Conservation (phyloP, 495 filamentous ascomycete genomes). For the Hypomontagnella submonticulosa region DNA sequence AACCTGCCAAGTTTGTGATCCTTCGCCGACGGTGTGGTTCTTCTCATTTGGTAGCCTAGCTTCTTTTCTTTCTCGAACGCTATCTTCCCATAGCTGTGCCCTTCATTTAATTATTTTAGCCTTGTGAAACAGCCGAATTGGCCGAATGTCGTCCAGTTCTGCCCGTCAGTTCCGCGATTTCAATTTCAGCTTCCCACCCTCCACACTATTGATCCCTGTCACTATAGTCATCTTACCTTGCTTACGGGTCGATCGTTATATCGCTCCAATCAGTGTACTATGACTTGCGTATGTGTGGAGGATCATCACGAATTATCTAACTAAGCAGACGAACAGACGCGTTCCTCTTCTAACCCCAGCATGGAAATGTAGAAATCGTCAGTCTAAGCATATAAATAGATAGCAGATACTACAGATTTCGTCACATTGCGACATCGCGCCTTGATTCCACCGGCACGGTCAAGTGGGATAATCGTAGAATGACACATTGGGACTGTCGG, state of each 20-base stretch:
- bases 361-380: conserved; percentile 15
- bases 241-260: conserved; percentile 36
- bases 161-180: conserved; percentile 26
- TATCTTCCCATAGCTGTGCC: neutral
- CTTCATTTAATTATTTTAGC: conserved; percentile 17
- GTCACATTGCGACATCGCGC: conserved; percentile 41
- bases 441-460: conserved; percentile 5
- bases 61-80: conserved; percentile 29
- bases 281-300: conserved; percentile 27
- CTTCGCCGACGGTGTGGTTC: neutral
- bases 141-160: conserved; percentile 15
- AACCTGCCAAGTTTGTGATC: neutral
- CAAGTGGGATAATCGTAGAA: neutral
- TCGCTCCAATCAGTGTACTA: conserved; percentile 30
- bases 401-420: conserved; percentile 13
- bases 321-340: conserved; percentile 16
- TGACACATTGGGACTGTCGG: neutral
- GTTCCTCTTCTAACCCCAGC: conserved; percentile 13
- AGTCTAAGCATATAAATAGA: conserved; percentile 15
- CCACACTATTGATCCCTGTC: neutral
- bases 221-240: conserved; percentile 19
- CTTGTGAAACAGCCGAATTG: conserved; percentile 26
- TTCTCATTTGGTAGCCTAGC: conserved; percentile 4
- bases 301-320: conserved; percentile 25
- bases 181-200: conserved; percentile 23